Conservation (phyloP, 2,329 filamentous ascomycete species). For the Ascochyta lentis region DNA sequence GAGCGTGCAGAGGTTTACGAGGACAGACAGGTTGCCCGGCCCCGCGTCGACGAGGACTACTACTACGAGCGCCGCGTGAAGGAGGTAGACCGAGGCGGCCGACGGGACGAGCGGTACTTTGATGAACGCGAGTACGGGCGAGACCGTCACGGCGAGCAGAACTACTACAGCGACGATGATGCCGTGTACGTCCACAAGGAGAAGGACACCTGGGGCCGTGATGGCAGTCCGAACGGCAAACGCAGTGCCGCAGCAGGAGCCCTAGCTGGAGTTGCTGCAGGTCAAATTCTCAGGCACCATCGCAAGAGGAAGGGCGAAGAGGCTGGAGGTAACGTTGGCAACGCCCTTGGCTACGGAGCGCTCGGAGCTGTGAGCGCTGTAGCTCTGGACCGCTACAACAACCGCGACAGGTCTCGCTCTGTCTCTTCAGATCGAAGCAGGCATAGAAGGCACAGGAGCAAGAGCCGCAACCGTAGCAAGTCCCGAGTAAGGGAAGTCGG, state of each 20-base stretch:
- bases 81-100: conserved; percentile 59
- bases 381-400: conserved; percentile 59
- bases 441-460: conserved; percentile 30
- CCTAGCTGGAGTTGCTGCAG: conserved; percentile 65
- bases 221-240: conserved; percentile 56
- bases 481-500: conserved; percentile 60
- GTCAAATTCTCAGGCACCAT: conserved; percentile 65
- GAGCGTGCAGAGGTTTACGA: conserved; percentile 63
- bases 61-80: conserved; percentile 66
- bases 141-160: conserved; percentile 50
- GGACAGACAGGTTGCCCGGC: conserved; percentile 55
- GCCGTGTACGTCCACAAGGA: conserved; percentile 66
- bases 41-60: conserved; percentile 63
- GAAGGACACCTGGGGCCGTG: conserved; percentile 52
- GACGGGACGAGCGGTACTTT: conserved; percentile 46
- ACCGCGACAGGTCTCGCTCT: conserved; percentile 55
- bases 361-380: conserved; percentile 68
- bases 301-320: conserved; percentile 63
- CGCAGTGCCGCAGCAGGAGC: conserved; percentile 69
- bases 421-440: conserved; percentile 44
- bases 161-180: conserved; percentile 67
- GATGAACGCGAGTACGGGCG: conserved; percentile 49
- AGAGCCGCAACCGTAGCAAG: conserved; percentile 42
- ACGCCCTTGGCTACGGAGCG: conserved; percentile 65
- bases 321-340: conserved; percentile 58